Evolutionary conservation across 2,329 filamentous ascomycete species (phyloP).

Genomic region (Apiospora saccharicola): DNA sequence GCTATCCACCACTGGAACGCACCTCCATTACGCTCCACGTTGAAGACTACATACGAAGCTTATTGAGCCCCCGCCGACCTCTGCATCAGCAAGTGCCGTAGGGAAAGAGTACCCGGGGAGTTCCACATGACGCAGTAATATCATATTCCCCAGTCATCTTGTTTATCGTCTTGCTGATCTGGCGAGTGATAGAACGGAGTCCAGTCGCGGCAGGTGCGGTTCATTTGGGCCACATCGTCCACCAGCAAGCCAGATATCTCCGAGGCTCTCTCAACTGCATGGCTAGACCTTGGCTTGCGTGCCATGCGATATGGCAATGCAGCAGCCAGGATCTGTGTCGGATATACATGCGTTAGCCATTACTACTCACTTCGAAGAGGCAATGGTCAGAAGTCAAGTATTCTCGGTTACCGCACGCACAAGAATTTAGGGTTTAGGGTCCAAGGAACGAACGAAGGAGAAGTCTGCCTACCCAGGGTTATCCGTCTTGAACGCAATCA

Average conservation of each 20-base stretch:
- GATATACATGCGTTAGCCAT: not conserved
- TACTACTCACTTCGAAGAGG: not conserved
- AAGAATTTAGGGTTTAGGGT: no score
- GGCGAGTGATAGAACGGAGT: conserved; percentile 3
- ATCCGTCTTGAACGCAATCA: conserved; percentile 55
- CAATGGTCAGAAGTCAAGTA: not conserved
- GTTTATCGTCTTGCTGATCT: not conserved
- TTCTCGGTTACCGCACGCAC: no score
- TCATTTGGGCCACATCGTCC: not conserved
- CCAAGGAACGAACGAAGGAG: not conserved
- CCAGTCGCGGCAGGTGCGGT: not conserved
- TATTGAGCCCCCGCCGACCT: no score
- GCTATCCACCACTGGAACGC: no score
- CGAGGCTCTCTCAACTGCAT: conserved; percentile 49
- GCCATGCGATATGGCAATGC: conserved; percentile 48
- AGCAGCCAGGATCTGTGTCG: conserved; percentile 48
- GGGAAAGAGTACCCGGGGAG: no score
- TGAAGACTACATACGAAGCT: no score
- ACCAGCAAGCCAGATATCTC: not conserved
- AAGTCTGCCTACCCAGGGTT: conserved; percentile 47
- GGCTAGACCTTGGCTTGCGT: conserved; percentile 54
- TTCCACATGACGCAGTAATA: not conserved
- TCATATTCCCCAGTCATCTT: conserved; percentile 17
- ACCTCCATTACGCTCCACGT: no score
- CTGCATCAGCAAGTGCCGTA: no score